Base-by-base conservation (phyloP, 73 alveolate genomes). In the Strombidium stylifer region DNA sequence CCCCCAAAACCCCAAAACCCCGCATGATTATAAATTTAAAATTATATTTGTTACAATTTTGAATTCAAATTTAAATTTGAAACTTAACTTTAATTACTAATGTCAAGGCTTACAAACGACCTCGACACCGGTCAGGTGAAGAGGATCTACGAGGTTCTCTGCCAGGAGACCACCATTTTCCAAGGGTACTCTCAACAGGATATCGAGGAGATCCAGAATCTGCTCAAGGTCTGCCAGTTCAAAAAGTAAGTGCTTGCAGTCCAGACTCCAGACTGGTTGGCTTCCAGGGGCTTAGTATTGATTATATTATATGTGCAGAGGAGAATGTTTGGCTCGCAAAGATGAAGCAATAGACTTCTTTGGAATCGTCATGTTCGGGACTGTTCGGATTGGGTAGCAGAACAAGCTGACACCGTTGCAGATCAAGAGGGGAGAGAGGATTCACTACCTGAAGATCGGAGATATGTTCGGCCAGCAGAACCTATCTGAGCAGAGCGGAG, bases 381-480 rank as follows among this genome's bases (percentile, higher is more conserved):
- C 44, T 26, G 62, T 36, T 1, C 45, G 37, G 35, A 60, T 42
- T 1, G n/a, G n/a, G n/a, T n/a, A n/a, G n/a, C n/a, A n/a, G n/a
- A n/a, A n/a, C n/a, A n/a, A n/a, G n/a, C n/a, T 32, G 4, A 10
- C 42, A 6, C n/a, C 78, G 15, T 2, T 64, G 0, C 55, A 64
- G 18, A 49, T 24, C 19, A 2, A 24, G 8, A 42, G 47, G 54
- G 14, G 41, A 3, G 25, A 46, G 32, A 47, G 55, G 1, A 32
- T 32, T 4, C 42, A 32, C n/a, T n/a, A n/a, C n/a, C 3, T 60
- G 1, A 23, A 32, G 8, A 64, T 64, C 16, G 78, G 78, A 0
- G 78, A 64, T 25, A 64, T 64, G 78, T 24, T 64, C 7, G 78
- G 78, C n/a, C 45, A 44, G 21, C 41, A 44, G 78, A n/a, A 42